phyloP scores from a whole-genome alignment of 331 rosid genomes.

The Acacia pycnantha region DNA sequence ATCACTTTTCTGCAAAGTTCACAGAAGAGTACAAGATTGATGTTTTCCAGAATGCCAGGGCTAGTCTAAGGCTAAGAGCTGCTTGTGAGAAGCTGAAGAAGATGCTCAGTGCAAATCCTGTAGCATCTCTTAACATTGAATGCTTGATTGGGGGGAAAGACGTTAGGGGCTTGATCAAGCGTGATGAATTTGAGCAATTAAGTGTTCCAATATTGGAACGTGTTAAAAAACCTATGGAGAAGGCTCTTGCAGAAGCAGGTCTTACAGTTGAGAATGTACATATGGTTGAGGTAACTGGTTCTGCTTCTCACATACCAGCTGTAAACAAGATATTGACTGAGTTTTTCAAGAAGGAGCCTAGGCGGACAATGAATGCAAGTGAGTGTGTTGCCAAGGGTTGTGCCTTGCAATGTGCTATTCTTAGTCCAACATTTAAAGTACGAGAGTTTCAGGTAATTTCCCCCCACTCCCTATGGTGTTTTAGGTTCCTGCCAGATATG shows the following conservation, averaged over 20 bases:
- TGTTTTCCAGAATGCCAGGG: constrained; percentile 79
- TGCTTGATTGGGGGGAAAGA: constrained; percentile 97
- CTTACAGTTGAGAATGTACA: constrained; percentile 69
- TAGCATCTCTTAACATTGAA: constrained; percentile 85
- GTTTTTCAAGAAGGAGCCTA: constrained; percentile 86
- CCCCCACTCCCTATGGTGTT: neutral
- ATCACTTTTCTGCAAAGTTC: constrained; percentile 75
- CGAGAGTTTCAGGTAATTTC: constrained; percentile 82
- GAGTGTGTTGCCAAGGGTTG: constrained; percentile 94
- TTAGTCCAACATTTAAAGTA: constrained; percentile 96
- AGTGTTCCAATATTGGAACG: constrained; percentile 85
- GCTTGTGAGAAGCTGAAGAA: constrained; percentile 95
- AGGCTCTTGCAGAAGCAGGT: constrained; percentile 81
- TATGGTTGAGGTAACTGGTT: constrained; percentile 90
- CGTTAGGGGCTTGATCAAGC: constrained; percentile 75
- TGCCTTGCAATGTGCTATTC: constrained; percentile 94
- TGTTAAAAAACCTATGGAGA: constrained; percentile 81
- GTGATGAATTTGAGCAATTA: constrained; percentile 88
- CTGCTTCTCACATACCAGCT: constrained; percentile 96
- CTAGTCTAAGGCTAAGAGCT: constrained; percentile 78
- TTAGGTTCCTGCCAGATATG: neutral
- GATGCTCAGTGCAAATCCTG: constrained; percentile 92
- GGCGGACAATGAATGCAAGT: constrained; percentile 96
- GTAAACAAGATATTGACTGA: constrained; percentile 75
- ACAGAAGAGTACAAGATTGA: constrained; percentile 84